Percentiles rank a stretch among this genome's conserved stretches.
phyloP scores from a whole-genome alignment of 1,284 basidiomycete species.

The Microbotryum scabiosae region DNA sequence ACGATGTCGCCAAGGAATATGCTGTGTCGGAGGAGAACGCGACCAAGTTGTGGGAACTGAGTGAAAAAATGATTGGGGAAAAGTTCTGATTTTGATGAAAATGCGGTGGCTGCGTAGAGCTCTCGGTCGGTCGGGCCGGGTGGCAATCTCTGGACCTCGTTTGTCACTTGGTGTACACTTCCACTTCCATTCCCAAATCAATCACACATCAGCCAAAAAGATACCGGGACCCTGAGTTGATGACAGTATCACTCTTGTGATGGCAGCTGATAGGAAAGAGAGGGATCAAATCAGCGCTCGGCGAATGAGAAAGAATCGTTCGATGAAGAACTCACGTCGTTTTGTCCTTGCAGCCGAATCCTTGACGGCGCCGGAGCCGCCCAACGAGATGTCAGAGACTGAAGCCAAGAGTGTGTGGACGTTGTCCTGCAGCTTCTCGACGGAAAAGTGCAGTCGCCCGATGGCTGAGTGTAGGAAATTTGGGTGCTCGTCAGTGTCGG shows the following conservation, averaged over 20 bases:
- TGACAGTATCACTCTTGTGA: slow-evolving; percentile 26
- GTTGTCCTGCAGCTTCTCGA: slow-evolving; percentile 28
- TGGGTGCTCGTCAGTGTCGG: neutral
- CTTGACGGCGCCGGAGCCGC: slow-evolving; percentile 20
- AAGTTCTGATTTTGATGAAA: neutral
- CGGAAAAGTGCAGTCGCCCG: slow-evolving; percentile 18
- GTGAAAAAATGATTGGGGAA: slow-evolving; percentile 5
- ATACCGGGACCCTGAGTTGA: slow-evolving; percentile 30
- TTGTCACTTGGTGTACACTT: neutral
- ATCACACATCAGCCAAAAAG: slow-evolving; percentile 22
- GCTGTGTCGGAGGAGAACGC: slow-evolving; percentile 4
- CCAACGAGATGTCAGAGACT: slow-evolving; percentile 27
- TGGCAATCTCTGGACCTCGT: too few species aligned
- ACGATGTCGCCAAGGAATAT: neutral
- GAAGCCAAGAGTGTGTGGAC: slow-evolving; percentile 29
- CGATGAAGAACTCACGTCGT: slow-evolving; percentile 20
- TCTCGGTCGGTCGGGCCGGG: neutral
- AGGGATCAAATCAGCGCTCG: neutral
- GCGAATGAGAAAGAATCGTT: too few species aligned
- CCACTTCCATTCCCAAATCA: neutral
- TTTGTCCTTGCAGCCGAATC: slow-evolving; percentile 16
- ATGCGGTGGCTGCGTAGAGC: neutral
- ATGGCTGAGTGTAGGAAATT: neutral
- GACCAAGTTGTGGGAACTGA: slow-evolving; percentile 2
- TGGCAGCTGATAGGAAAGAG: slow-evolving; percentile 16